These are phyloP conservation scores for Wallacemonas sp. DNA, from an alignment of 208 protist species.

Conservation along the genomic window DNA sequence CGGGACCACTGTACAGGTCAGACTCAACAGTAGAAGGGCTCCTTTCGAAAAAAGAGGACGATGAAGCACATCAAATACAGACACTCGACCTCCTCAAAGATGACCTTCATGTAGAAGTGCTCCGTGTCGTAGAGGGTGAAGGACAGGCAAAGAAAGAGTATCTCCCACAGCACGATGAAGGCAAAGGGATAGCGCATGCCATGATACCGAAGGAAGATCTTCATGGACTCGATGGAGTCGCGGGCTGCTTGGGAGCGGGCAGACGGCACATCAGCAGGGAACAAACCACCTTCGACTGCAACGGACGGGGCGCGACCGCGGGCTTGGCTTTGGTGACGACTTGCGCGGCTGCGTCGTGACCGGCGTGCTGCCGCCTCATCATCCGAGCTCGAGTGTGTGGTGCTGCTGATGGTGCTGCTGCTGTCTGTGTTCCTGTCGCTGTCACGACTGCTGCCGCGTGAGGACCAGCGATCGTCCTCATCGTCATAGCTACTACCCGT, in stretches of 20 bases:
- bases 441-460: no score
- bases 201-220: conserved; percentile 55
- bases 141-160: conserved; percentile 35
- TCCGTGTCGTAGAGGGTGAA: conserved; percentile 46
- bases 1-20: background rate
- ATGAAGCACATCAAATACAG: conserved; percentile 52
- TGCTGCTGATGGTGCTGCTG: no score
- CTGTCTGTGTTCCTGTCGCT: background rate
- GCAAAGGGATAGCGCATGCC: conserved; percentile 50
- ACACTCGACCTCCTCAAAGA: conserved; percentile 41
- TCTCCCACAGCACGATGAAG: conserved; percentile 38
- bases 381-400: background rate
- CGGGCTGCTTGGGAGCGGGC: background rate
- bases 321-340: background rate
- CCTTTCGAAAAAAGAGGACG: conserved; percentile 53
- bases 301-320: background rate
- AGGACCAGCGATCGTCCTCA: no score
- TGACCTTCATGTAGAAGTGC: conserved; percentile 62
- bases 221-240: conserved; percentile 14
- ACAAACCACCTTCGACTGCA: conserved; percentile 1
- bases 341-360: background rate
- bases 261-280: background rate
- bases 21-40: conserved; percentile 22
- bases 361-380: background rate
- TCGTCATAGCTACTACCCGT: no score